Evolutionary conservation across 768 basidiomycete species (phyloP).

Genomic region (Mrakia hoshinonis): DNA sequence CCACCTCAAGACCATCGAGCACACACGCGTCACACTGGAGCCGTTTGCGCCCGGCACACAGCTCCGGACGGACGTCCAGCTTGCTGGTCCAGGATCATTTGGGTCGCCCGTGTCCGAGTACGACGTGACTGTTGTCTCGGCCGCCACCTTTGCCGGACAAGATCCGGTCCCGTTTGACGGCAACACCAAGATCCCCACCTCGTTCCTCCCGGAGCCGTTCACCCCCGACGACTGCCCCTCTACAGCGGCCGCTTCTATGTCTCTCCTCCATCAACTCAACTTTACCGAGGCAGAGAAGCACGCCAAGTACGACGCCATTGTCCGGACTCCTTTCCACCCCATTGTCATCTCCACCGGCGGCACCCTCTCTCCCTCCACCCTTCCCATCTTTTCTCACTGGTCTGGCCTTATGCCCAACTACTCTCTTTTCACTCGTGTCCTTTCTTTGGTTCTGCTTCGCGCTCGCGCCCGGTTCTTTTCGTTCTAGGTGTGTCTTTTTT

Average conservation of each 20-base stretch:
- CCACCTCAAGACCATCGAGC: neutral
- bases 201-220: neutral
- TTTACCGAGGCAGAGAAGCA: conserved; percentile 1
- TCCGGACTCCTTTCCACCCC: neutral
- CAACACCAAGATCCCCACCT: neutral
- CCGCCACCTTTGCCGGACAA: conserved; percentile 5
- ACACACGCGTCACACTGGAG: no score
- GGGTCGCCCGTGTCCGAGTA: no score
- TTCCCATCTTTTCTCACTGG: conserved; percentile 7
- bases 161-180: neutral
- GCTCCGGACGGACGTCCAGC: no score
- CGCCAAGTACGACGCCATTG: conserved; percentile 5
- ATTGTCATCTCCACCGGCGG: conserved; percentile 6
- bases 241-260: neutral
- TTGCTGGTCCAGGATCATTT: no score
- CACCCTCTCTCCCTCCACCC: conserved; percentile 1
- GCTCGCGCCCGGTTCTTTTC: conserved; percentile 3
- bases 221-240: neutral
- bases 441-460: neutral
- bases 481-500: neutral
- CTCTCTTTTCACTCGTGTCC: conserved; percentile 13
- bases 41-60: no score
- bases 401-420: conserved; percentile 6
- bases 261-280: conserved; percentile 8
- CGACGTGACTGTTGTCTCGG: no score